Evolutionary conservation across 176 grass and related monocot genomes (phyloP), one percentile per base, ranked within the genome.

Genomic region (Carex parvula): DNA sequence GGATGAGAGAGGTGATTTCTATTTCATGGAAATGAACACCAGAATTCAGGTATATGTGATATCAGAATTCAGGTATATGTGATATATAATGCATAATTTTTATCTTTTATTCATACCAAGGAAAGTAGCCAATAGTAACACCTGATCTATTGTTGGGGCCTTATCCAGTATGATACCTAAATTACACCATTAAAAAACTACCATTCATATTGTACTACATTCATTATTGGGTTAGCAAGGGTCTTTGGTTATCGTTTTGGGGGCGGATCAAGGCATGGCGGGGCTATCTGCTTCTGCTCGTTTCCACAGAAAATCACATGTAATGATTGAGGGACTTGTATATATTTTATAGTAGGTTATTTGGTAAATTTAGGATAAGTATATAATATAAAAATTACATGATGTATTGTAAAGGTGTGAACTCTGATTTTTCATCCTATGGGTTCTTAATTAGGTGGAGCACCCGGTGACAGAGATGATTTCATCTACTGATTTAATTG

Each of bases 11-110:
- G 84, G 84, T 5, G 82, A 82, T 22, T 90, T 90, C 81, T 90
- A 90, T 83, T 87, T 90, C 73, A 90, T 90, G 85, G 88, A 90
- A 80, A 90, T 87, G 88, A 90, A 90, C 71, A 90, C 88, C 5
- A 90, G 85, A 81, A 90, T 90, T 69, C 88, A 90, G 88, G 85
- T n/a, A n/a, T n/a, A n/a, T n/a, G n/a, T n/a, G n/a, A n/a, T n/a
- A n/a, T n/a, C n/a, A n/a, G n/a, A n/a, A n/a, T n/a, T n/a, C n/a
- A n/a, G n/a, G n/a, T 90, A 72, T 30, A 64, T 62, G 21, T 80
- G 42, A 39, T 90, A 59, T 65, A 18, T 24, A 65, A 79, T 46
- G 9, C 29, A 54, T n/a, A n/a, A 17, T 70, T 12, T 35, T 57
- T 79, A 68, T 63, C 35, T 79, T 79, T 79, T 66, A 32, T 79